Evolutionary conservation across 1,284 basidiomycete genomes (phyloP), one percentile per base, ranked within the genome.

Genomic region (Trichosporon asahii): DNA sequence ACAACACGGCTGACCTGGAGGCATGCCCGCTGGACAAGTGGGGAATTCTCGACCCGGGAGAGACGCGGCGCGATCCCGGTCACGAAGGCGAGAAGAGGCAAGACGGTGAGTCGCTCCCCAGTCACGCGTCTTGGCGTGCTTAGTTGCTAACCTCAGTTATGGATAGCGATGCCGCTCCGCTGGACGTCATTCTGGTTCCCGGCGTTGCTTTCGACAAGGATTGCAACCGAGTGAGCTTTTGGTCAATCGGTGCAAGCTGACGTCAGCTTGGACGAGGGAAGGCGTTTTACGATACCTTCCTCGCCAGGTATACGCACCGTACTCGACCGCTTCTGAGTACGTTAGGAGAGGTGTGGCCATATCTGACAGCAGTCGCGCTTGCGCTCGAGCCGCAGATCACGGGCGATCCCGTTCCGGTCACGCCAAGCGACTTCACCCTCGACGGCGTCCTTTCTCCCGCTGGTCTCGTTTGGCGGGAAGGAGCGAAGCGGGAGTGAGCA

Each of bases 221-320:
- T 3, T 81, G 78, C 65, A 80, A 82, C 61, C 74, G 83, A 9
- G 83, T 83, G 68, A 69, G 81, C 70, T 5, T 6, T 15, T 53
- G 35, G 15, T n/a, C 11, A 14, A 4, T 8, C 29, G n/a, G n/a
- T n/a, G n/a, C n/a, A 3, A 61, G 23, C 68, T 71, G 37, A 67
- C 64, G 21, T 6, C 66, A 84, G 83, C 76, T 84, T 1, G 83
- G 83, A n/a, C 73, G 82, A 23, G 83, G 83, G 4, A 84, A 84
- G 68, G 83, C 79, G 2, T 83, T 75, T 67, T 84, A 83, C 68
- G 83, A 84, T 67, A 75, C 77, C 2, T 83, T 81, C 70, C 73
- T 84, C 7, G 67, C 72, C 6, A 68, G 70, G 18, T 83, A 83
- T 73, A 72, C 74, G 2, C 65, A 64, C 7, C 53, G 70, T 55